phyloP scores from a whole-genome alignment of 2,329 filamentous ascomycete species.

The Sporothrix luriei region DNA sequence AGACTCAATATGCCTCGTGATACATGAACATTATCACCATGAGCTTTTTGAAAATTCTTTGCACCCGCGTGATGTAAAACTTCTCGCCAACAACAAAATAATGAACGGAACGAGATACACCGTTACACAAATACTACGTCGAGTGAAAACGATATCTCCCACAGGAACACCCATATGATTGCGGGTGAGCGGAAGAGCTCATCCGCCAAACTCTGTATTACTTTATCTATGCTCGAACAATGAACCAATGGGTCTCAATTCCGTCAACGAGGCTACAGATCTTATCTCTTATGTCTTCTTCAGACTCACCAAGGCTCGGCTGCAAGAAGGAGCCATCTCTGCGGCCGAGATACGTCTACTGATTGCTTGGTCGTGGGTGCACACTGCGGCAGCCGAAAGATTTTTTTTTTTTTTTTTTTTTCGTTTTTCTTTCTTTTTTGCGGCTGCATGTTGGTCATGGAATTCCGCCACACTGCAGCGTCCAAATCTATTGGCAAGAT shows the following conservation, averaged over 20 bases:
- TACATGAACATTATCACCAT: not conserved
- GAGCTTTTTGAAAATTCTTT: not conserved
- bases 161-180: not conserved
- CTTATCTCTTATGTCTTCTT: not conserved
- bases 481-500: conserved; percentile 2
- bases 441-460: conserved; percentile 4
- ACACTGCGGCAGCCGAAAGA: not conserved
- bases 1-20: not conserved
- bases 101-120: too few species aligned
- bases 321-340: not conserved
- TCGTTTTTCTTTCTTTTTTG: not conserved
- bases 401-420: not conserved
- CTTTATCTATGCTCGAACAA: too few species aligned
- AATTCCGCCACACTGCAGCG: not conserved
- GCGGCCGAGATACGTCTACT: conserved; percentile 16
- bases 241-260: not conserved
- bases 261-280: not conserved
- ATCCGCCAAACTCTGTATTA: conserved; percentile 11
- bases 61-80: not conserved
- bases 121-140: not conserved
- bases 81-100: not conserved
- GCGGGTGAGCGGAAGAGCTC: conserved; percentile 16
- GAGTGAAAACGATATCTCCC: not conserved
- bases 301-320: not conserved
- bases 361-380: not conserved